Evolutionary conservation across 2,329 filamentous ascomycete genomes (phyloP), one percentile per base, ranked within the genome.

Genomic region (Paramyrothecium roridum): DNA sequence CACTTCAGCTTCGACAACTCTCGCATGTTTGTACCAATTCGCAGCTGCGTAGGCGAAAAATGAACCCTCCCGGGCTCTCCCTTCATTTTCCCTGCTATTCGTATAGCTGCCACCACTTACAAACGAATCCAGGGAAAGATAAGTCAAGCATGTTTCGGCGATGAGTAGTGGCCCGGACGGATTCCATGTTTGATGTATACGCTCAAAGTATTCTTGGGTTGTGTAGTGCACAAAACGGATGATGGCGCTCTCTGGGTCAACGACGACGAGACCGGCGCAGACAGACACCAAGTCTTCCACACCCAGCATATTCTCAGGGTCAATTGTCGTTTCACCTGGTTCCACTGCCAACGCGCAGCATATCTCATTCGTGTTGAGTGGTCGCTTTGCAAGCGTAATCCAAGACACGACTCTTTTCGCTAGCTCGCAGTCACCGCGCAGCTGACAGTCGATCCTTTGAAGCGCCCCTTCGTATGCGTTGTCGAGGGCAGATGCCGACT

Each of bases 211-310:
- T 49, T 78, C 71, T 48, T 78, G 71, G 0, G 73, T 67, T 0
- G 76, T 78, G 55, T 75, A 74, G 55, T 80, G 76, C 1, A 76
- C 73, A 0, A 80, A 56, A 2, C 74, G 67, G 8, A 79, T 64
- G 19, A 73, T 63, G 12, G 62, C 23, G 34, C 65, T 77, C 48
- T 72, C 57, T 45, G 70, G 52, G 43, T 79, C 72, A 13, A 77
- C 17, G 0, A 66, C 70, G 3, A 79, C 68, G 2, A 81, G 48
- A 1, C 77, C 76, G 26, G 67, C 69, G 52, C 75, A 80, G 2
- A 66, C 63, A 0, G 70, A 70, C 0, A 76, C 52, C 0, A 76
- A 52, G 1, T 68, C 61, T 13, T 68, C 63, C 3, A 68, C 33
- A 0, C 69, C 57, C 0, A 67, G 57, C 1, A 76, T 20, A 17